Conservation (phyloP, 169 alveolate genomes). For the Cryptosporidium andersoni region DNA sequence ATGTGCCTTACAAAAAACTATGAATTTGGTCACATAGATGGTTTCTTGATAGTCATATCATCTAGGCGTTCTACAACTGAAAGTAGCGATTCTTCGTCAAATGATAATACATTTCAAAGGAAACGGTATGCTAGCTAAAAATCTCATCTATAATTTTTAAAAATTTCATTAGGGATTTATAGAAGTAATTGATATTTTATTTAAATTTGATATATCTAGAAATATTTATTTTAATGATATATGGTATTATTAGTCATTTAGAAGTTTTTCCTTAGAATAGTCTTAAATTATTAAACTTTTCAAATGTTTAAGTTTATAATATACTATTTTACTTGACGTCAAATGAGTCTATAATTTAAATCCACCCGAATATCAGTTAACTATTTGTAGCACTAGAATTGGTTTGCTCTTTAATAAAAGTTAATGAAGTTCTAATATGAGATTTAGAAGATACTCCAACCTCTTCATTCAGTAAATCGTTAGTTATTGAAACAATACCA, state of each 20-base stretch:
- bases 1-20: constrained; percentile 6
- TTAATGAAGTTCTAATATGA: not conserved
- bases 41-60: constrained; percentile 34
- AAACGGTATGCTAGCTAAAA: constrained; percentile 34
- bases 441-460: not conserved
- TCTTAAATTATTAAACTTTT: no score
- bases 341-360: no score
- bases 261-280: no score
- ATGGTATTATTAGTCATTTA: no score
- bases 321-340: no score
- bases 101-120: not conserved
- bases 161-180: not conserved
- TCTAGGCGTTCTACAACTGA: not conserved
- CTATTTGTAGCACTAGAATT: not conserved
- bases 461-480: not conserved
- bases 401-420: not conserved
- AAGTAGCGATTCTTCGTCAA: not conserved
- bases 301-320: no score
- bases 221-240: no score
- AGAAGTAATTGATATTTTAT: not conserved
- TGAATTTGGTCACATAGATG: not conserved
- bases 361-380: no score
- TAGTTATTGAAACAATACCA: not conserved
- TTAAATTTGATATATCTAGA: not conserved
- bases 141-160: not conserved